Base-by-base conservation (phyloP, 108 stramenopile species). In the Asterionellopsis glacialis region DNA sequence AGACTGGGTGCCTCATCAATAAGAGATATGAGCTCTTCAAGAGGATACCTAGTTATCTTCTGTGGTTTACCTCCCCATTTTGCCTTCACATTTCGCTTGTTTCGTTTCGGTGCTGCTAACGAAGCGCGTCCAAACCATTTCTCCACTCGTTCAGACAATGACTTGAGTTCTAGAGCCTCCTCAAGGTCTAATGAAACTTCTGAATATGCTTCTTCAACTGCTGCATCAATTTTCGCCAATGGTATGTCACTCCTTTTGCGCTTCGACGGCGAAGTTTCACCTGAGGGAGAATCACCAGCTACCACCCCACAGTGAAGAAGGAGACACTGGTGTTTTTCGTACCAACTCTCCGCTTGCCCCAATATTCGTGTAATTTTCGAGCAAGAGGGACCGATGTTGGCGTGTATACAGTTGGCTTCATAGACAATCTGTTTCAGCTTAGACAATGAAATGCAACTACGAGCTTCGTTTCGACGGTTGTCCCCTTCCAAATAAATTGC, bases 271-370 rank as follows among this genome's bases (percentile, higher is more conserved):
- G 72, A 72, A 25, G 51, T 60, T 19, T 64, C 68, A 33, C 2
- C 33, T 7, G 33, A 33, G 5, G 1, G 68, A 59, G 25, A 63
- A 61, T 65, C 52, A n/a, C 19, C 22, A 4, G 22, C 22, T 27
- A 25, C 19, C 1, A 54, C 6, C n/a, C 52, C 52, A 54, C 25
- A 22, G 6, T 22, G 52, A 1, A 54, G 4, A 22, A 54, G 22
- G 22, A 54, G 52, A 15, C 25, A 4, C n/a, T 22, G 4, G 53
- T 87, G 64, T 22, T 69, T 70, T 14, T 68, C 41, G 45, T 81
- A 77, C 88, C 88, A 90, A 41, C 54, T 57, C 57, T 90, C 85
- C 13, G 88, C 79, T 45, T 87, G 79, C 15, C 57, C 64, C 44
- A 76, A 67, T 42, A 90, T 83, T 55, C 72, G 64, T 21, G 66